A percentile compares a stretch with the other conserved stretches of the same genome.
phyloP scores from a whole-genome alignment of 805 yeast species.

The Komagataella mondaviorum region DNA sequence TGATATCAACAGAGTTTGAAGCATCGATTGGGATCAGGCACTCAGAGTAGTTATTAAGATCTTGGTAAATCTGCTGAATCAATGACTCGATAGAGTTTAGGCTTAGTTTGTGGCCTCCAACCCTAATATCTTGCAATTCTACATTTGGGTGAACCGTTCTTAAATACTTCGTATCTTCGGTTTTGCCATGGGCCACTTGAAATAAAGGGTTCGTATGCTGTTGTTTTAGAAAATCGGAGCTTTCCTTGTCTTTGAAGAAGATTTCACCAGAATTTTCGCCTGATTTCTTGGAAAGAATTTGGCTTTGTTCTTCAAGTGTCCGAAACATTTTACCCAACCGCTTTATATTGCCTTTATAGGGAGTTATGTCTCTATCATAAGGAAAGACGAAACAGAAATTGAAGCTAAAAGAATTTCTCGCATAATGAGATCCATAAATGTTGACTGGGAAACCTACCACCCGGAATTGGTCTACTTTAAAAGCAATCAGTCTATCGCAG shows the following conservation, averaged over 20 bases:
- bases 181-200: not conserved
- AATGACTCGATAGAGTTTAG: constrained; percentile 53
- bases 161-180: constrained; percentile 13
- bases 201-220: constrained; percentile 3
- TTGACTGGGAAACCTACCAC: constrained; percentile 85
- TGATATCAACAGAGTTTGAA: constrained; percentile 83
- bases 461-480: constrained; percentile 56
- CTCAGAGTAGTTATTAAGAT: constrained; percentile 88
- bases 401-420: constrained; percentile 86
- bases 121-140: constrained; percentile 4
- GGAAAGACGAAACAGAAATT: constrained; percentile 88
- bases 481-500: constrained; percentile 69
- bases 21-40: constrained; percentile 89
- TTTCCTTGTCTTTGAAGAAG: constrained; percentile 20
- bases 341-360: constrained; percentile 75
- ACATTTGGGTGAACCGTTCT: constrained; percentile 16
- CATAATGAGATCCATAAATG: constrained; percentile 59
- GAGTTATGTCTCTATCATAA: constrained; percentile 66
- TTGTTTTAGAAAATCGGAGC: constrained; percentile 1
- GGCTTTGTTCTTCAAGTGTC: constrained; percentile 83
- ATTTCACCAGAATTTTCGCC: constrained; percentile 25
- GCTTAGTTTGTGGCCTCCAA: constrained; percentile 8
- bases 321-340: constrained; percentile 82
- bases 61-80: constrained; percentile 86
- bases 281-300: constrained; percentile 45